Evolutionary conservation across 345 rosid species (phyloP), one percentile per base, ranked within the genome.

Genomic region (Arabis hirsuta): DNA sequence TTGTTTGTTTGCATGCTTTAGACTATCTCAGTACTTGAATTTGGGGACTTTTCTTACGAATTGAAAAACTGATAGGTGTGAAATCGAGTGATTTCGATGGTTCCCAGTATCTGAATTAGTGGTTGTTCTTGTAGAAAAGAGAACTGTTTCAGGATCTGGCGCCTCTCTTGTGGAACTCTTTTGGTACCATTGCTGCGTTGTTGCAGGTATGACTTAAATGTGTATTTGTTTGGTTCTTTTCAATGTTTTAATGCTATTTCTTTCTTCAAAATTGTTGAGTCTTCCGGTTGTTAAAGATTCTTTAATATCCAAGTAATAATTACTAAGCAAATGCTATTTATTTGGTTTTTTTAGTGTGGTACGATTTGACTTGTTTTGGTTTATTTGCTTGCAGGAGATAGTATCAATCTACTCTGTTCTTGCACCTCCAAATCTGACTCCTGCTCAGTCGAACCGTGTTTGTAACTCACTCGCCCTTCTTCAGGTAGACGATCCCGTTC

Each of bases 391-490:
- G 67, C 90, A 96, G 99, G 99, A 96, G 82, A 92, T 96, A 36
- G 94, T 96, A 55, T 92, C 96, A 47, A 90, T 96, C 82, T 96
- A 92, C 75, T 94, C 97, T 78, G 94, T 90, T 79, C 88, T 96
- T 14, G 81, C 99, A 8, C 98, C 99, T 22, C 99, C 98, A 12
- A 88, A 83, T 79, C 80, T 96, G 60, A 81, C 87, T 74, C 92
- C 96, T 9, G 91, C 97, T 9, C 98, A 92, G 70, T 96, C 99
- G 39, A 92, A 90, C 78, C 87, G 99, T 71, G 99, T 96, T 47
- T 96, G 99, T 81, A 92, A 96, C 79, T 96, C 97, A 51, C 92
- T 96, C 39, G 99, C 99, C 34, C 97, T 96, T 77, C 98, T 96
- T 82, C 99, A 96, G 96, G 99, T 95, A 43, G 47, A 41, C 14